Base-by-base conservation (phyloP, 2,329 filamentous ascomycete species). In the Gliomastix tumulicola region DNA sequence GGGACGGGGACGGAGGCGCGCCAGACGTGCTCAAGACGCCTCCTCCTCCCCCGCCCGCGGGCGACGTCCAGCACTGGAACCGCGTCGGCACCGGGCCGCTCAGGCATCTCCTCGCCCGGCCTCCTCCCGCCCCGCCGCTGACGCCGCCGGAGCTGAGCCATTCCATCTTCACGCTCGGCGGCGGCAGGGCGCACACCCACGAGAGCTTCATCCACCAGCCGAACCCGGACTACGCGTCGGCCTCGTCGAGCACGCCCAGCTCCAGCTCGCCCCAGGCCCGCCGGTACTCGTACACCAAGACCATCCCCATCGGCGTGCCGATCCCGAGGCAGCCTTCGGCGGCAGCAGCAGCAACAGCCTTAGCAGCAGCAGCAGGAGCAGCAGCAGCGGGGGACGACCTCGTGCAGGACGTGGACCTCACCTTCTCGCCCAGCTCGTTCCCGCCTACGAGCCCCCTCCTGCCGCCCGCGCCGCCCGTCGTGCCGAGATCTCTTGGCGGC, bases 341-440 rank as follows among this genome's bases (percentile, higher is more conserved):
- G 8, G 25, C 32, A 7, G n/a, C n/a, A n/a, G n/a, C n/a, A n/a
- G n/a, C n/a, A n/a, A n/a, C n/a, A n/a, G n/a, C n/a, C n/a, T n/a
- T n/a, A n/a, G n/a, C n/a, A n/a, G n/a, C n/a, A n/a, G n/a, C n/a
- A n/a, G n/a, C n/a, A n/a, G n/a, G n/a, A n/a, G n/a, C n/a, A n/a
- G n/a, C n/a, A n/a, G n/a, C n/a, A n/a, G n/a, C n/a, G n/a, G n/a
- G n/a, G n/a, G n/a, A n/a, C n/a, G n/a, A n/a, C n/a, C n/a, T n/a
- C n/a, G 5, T 9, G 10, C n/a, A 52, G 40, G 32, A 49, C 38
- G 46, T 49, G 36, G 49, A 55, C 35, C 46, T 51, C 17, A 42
- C 55, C 15, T 66, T 68, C 43, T 62, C 62, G 11, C 63, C 69
- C 9, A 68, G 63, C 33, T 74, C 71, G 30, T 74, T 68, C 42